Conservation (phyloP, 208 protist species). For the Crithidia acanthocephali region DNA sequence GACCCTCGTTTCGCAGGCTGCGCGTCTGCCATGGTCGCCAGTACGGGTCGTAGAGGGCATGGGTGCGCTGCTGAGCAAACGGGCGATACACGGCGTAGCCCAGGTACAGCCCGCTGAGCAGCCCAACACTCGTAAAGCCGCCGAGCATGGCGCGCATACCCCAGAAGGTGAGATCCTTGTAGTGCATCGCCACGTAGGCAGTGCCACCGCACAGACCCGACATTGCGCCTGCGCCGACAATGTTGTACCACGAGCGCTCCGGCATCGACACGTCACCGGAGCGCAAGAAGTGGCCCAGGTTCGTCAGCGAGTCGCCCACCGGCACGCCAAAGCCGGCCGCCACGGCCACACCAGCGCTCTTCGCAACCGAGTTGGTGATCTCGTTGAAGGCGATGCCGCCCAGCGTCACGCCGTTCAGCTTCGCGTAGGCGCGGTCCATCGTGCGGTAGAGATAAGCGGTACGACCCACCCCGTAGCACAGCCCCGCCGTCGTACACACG, state of each 20-base stretch:
- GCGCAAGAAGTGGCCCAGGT: constrained; percentile 25
- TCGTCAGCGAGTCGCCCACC: constrained; percentile 52
- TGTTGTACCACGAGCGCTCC: constrained; percentile 66
- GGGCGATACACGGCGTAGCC: constrained; percentile 74
- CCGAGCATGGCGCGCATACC: constrained; percentile 50
- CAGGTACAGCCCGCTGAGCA: constrained; percentile 41
- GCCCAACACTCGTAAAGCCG: constrained; percentile 34
- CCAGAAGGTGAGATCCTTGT: constrained; percentile 61
- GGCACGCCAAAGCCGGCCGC: constrained; percentile 55
- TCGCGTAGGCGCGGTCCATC: constrained; percentile 91
- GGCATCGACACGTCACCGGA: constrained; percentile 52
- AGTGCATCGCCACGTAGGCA: constrained; percentile 55
- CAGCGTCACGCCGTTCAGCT: constrained; percentile 82
- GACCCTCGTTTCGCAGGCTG: constrained; percentile 45
- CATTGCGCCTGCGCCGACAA: constrained; percentile 41
- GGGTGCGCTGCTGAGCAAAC: constrained; percentile 53
- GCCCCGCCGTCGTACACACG: constrained; percentile 67
- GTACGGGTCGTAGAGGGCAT: constrained; percentile 73
- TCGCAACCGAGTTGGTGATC: constrained; percentile 62
- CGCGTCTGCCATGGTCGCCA: constrained; percentile 85
- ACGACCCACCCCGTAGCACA: constrained; percentile 80
- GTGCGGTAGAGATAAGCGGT: constrained; percentile 83
- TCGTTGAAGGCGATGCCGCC: constrained; percentile 68
- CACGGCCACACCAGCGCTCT: constrained; percentile 54
- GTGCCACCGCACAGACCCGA: constrained; percentile 55